These are phyloP conservation scores for Ogataea methylovora DNA, from an alignment of 805 yeast species.

Conservation along the genomic window DNA sequence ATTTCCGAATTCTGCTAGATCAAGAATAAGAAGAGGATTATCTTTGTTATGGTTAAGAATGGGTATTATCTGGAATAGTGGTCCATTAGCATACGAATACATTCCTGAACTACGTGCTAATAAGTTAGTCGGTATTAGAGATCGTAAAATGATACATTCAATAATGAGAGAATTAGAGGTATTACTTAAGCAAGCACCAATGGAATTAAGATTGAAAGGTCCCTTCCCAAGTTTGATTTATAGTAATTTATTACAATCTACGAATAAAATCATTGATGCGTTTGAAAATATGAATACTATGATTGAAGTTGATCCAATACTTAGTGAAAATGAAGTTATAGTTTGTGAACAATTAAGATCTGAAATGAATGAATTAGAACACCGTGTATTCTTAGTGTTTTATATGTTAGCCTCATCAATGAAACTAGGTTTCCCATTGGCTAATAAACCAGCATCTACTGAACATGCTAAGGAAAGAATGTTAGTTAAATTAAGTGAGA, in stretches of 20 bases:
- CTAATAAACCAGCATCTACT: conserved; percentile 69
- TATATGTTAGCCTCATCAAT: conserved; percentile 75
- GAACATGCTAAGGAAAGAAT: conserved; percentile 67
- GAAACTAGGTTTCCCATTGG: conserved; percentile 69
- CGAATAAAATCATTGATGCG: conserved; percentile 64
- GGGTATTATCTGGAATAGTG: conserved; percentile 77
- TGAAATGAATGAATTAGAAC: conserved; percentile 65
- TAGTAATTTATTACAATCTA: conserved; percentile 40
- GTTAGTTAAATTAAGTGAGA: conserved; percentile 55
- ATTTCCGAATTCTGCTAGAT: conserved; percentile 71
- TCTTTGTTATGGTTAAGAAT: conserved; percentile 69
- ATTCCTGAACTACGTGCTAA: conserved; percentile 18
- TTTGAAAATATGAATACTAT: conserved; percentile 67
- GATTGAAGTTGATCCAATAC: conserved; percentile 51
- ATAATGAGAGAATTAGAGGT: conserved; percentile 54
- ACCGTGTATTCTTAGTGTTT: conserved; percentile 65
- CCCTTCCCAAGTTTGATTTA: conserved; percentile 52
- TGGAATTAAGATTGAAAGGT: conserved; percentile 71
- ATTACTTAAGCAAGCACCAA: conserved; percentile 61
- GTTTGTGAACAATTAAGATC: conserved; percentile 46
- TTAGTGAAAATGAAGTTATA: conserved; percentile 44
- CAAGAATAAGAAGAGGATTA: conserved; percentile 55
- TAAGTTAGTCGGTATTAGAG: conserved; percentile 35
- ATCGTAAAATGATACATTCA: conserved; percentile 34
- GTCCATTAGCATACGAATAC: conserved; percentile 47